These are phyloP conservation scores for Hymenoscyphus salicellus DNA, from an alignment of 2,329 filamentous ascomycete genomes.

Conservation along the genomic window DNA sequence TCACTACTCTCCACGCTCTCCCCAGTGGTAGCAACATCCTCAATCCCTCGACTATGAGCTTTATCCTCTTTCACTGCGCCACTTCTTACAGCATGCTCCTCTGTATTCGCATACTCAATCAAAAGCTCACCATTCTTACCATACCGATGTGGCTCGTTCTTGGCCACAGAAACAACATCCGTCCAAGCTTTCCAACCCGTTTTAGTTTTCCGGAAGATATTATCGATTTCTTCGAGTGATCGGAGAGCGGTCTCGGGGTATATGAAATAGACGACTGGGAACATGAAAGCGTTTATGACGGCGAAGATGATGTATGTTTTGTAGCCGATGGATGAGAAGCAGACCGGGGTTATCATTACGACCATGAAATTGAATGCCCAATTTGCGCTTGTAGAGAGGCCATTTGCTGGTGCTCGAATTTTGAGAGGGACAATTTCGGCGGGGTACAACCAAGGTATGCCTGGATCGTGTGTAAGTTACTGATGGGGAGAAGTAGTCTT, in stretches of 20 bases:
- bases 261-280: conserved; percentile 53
- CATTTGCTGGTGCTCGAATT: conserved; percentile 56
- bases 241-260: conserved; percentile 64
- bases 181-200: conserved; percentile 36
- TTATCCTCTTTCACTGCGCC: conserved; percentile 10
- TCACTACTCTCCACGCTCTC: conserved; percentile 6
- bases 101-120: conserved; percentile 33
- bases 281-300: conserved; percentile 45
- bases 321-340: conserved; percentile 50
- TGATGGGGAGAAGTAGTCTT: background rate
- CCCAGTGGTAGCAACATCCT: conserved; percentile 11
- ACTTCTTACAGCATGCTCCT: conserved; percentile 21
- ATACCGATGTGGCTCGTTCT: conserved; percentile 53
- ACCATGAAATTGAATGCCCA: conserved; percentile 58
- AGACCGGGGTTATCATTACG: conserved; percentile 38
- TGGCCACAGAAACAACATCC: conserved; percentile 42
- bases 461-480: background rate
- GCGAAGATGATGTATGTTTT: conserved; percentile 66
- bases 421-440: conserved; percentile 54
- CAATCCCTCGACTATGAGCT: conserved; percentile 8
- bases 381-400: conserved; percentile 43
- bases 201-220: conserved; percentile 57
- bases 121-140: conserved; percentile 59
- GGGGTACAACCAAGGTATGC: conserved; percentile 51
- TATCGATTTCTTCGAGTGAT: conserved; percentile 65